These are phyloP conservation scores for Nectriaceae sp. DNA, from an alignment of 2,329 filamentous ascomycete genomes.

Conservation along the genomic window DNA sequence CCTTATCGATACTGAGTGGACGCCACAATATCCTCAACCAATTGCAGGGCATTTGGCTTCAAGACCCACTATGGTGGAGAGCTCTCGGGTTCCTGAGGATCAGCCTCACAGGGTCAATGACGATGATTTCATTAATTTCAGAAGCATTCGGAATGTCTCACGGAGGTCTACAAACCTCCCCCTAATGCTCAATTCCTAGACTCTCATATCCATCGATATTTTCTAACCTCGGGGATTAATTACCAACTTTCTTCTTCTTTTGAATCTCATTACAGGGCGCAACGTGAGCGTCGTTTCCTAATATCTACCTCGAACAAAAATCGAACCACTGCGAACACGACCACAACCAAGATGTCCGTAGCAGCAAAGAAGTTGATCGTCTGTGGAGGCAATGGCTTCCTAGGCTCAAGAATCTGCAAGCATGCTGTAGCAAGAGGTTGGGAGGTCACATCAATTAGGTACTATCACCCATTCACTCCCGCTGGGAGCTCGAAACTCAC, in stretches of 20 bases:
- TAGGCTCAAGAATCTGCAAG: constrained; percentile 88
- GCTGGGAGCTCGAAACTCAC: background rate
- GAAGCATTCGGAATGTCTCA: constrained; percentile 11
- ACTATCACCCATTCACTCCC: constrained; percentile 25
- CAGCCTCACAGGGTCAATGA: constrained; percentile 22
- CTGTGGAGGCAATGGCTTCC: constrained; percentile 90
- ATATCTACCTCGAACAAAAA: constrained; percentile 6
- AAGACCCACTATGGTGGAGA: background rate
- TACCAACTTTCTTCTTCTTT: too few relatives aligned
- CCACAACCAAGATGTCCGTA: constrained; percentile 44
- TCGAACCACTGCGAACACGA: constrained; percentile 22
- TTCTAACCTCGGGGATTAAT: too few relatives aligned
- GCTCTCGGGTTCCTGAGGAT: constrained; percentile 2
- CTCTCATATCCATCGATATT: too few relatives aligned
- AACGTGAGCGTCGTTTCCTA: background rate
- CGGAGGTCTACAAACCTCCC: too few relatives aligned
- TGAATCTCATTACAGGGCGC: too few relatives aligned
- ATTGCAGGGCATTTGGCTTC: too few relatives aligned
- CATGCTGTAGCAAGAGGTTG: constrained; percentile 82
- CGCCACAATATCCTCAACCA: constrained; percentile 16
- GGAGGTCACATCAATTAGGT: constrained; percentile 93
- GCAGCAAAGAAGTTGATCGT: constrained; percentile 81
- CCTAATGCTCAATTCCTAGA: too few relatives aligned
- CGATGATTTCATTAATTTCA: constrained; percentile 31
- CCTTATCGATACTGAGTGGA: constrained; percentile 8